Evolutionary conservation across 2,329 filamentous ascomycete species (phyloP).

Genomic region (Aspergillus floridensis): DNA sequence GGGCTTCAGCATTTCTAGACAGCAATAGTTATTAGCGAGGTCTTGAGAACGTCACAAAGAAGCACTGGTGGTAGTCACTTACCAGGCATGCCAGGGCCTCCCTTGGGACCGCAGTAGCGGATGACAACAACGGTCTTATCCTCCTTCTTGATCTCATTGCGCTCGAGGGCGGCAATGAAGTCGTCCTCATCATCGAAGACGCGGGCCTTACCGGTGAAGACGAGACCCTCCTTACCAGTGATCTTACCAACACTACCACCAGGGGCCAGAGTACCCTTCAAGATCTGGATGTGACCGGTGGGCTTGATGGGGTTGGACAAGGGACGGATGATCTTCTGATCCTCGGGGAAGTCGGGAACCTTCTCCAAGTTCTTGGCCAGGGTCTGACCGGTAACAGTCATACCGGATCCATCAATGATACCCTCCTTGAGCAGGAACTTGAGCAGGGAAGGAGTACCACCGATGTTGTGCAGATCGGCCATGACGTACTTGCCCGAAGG

Average conservation of each 20-base stretch:
- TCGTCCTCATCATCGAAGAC: slow-evolving; percentile 69
- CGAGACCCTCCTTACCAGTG: slow-evolving; percentile 67
- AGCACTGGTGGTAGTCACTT: slow-evolving; percentile 2
- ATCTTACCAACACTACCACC: slow-evolving; percentile 72
- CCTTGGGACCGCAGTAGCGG: slow-evolving; percentile 51
- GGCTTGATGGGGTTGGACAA: slow-evolving; percentile 67
- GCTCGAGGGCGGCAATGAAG: slow-evolving; percentile 66
- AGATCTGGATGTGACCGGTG: slow-evolving; percentile 71
- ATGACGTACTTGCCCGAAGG: slow-evolving; percentile 68
- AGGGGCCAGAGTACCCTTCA: slow-evolving; percentile 67
- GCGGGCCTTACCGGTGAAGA: slow-evolving; percentile 67
- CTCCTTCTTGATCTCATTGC: slow-evolving; percentile 67
- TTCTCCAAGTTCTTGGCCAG: slow-evolving; percentile 59
- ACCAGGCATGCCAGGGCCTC: slow-evolving; percentile 65
- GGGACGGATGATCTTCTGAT: slow-evolving; percentile 69
- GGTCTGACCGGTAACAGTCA: slow-evolving; percentile 60
- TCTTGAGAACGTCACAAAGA: too few species aligned
- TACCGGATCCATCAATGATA: slow-evolving; percentile 58
- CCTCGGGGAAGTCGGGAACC: slow-evolving; percentile 61
- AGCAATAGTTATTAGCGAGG: neutral
- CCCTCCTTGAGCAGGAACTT: slow-evolving; percentile 59
- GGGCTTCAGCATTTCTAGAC: slow-evolving; percentile 64
- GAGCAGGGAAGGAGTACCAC: slow-evolving; percentile 57
- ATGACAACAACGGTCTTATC: slow-evolving; percentile 76
- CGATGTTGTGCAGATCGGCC: slow-evolving; percentile 56